Evolutionary conservation across 2,329 filamentous ascomycete species (phyloP), one percentile per base, ranked within the genome.

Genomic region (Elsinoe batatas): DNA sequence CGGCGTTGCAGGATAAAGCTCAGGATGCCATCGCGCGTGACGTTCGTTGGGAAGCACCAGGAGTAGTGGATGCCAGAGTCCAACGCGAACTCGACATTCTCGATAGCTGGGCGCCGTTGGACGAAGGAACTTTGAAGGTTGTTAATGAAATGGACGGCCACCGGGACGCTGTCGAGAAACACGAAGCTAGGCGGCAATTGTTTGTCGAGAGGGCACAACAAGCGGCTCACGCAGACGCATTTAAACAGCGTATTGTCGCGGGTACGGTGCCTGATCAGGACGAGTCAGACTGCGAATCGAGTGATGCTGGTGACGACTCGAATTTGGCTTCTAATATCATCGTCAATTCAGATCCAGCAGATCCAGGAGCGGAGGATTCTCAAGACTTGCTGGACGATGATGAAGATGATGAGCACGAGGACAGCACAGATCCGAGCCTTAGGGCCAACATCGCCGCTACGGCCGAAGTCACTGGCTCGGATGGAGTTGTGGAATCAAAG

Each of bases 261-360:
- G n/a, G 11, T 12, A 4, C 13, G 10, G 3, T 12, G 1, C 26
- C 17, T 11, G 44, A 49, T 26, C 22, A 33, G 10, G 26, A 8
- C 12, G 44, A 49, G 1, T 49, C 30, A 12, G 30, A 33, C 5
- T 1, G 17, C 20, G 44, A 49, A 15, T 11, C 26, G 26, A 30
- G 33, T 15, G 44, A 33, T 49, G 44, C 12, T 11, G 44, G 12
- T n/a, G 5, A 33, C 4, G 44, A 49, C 26, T 49, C 44, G 10
- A 49, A 33, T 11, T 33, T 49, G 26, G 44, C 44, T 33, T 49
- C 44, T 20, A 49, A 49, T n/a, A 49, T 49, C 26, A 49, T 49
- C 30, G 44, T 49, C 44, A 49, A 49, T 17, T 17, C 30, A 12
- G 44, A 49, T 35, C 26, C 13, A 2, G 32, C n/a, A 17, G 13